phyloP scores from a whole-genome alignment of 441 rosid genomes.

The Syzygium syzygioides region DNA sequence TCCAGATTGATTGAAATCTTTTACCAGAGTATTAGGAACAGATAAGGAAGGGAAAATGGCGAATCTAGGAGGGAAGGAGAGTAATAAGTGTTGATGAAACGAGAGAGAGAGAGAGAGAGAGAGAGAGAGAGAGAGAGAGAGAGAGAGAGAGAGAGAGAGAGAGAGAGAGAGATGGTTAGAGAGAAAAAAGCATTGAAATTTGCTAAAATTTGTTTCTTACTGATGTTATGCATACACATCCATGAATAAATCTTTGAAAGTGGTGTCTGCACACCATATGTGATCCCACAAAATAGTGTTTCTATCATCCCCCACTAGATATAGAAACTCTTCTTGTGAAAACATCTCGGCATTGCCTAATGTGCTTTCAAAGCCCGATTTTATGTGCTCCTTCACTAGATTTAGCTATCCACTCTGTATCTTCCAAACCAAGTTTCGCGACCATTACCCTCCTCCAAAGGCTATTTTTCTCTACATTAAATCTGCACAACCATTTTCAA shows the following conservation, averaged over 20 bases:
- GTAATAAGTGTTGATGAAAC: background rate
- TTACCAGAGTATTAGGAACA: background rate
- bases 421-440: background rate
- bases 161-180: background rate
- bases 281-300: background rate
- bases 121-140: no score
- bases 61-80: background rate
- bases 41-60: background rate
- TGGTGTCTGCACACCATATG: background rate
- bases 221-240: background rate
- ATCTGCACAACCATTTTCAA: background rate
- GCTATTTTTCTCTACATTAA: background rate
- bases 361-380: background rate
- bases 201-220: background rate
- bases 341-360: background rate
- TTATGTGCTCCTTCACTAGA: background rate
- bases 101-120: no score
- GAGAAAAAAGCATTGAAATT: background rate
- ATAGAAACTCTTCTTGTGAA: background rate
- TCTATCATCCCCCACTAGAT: background rate
- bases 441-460: background rate
- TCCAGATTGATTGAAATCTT: background rate
- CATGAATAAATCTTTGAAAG: background rate
- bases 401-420: background rate
- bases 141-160: no score